Base-by-base conservation (phyloP, 139 green algal genomes). In the Chlamydomonas urium region DNA sequence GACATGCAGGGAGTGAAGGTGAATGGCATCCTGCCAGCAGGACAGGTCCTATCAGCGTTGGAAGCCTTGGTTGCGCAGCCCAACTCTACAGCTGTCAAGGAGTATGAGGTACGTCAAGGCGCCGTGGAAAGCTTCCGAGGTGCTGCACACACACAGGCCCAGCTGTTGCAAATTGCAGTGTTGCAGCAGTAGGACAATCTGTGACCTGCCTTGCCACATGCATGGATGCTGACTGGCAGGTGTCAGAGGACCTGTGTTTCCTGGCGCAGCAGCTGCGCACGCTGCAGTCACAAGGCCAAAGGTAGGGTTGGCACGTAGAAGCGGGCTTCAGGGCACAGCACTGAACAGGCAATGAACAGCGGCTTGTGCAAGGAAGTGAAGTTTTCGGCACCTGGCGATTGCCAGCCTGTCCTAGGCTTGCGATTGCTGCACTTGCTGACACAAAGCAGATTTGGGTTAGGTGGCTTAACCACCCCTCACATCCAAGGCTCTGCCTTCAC, bases 191-290 rank as follows among this genome's bases (percentile, higher is more conserved):
- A n/a, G n/a, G n/a, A n/a, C n/a, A n/a, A 26, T 34, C 6, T 33
- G 26, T 63, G 29, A 17, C 6, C 42, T 63, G 53, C 26, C 3
- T 5, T 47, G 23, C 31, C 4, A 31, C 21, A n/a, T 31, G 32
- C 34, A 33, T 23, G 1, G 4, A 24, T 10, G 8, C 17, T 65
- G 2, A 38, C 59, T 2, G 45, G 50, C 66, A 80, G 75, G 34
- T 80, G 4, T 69, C 28, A 33, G 75, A 80, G 48, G 75, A 80
- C 36, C 57, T 80, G 26, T 28, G 67, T 14, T 80, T 80, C 59
- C 60, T 80, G 4, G 60, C 73, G 17, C 75, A 80, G 47, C 75
- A 75, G 60, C 59, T 75, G 2, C 4, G 42, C 17, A 32, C 38
- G 63, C 35, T 31, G 24, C 1, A 2, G 1, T 17, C 62, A 34